Evolutionary conservation across 441 rosid genomes (phyloP).

Genomic region (Croton setiger): DNA sequence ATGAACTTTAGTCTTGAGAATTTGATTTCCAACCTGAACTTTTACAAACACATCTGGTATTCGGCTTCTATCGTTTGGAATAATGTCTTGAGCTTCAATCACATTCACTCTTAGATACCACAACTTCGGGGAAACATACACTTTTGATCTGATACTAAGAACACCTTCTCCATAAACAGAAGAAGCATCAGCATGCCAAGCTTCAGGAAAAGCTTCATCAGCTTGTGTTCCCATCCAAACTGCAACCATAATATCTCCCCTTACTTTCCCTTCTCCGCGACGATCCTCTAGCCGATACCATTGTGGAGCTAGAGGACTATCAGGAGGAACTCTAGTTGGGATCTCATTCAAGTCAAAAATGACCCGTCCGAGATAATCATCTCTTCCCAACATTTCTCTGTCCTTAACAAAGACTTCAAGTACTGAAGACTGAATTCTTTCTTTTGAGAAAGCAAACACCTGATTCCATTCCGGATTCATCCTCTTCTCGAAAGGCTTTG

Average conservation of each 20-base stretch:
- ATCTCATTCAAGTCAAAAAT: slow-evolving; percentile 78
- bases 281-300: slow-evolving; percentile 86
- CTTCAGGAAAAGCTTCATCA: slow-evolving; percentile 81
- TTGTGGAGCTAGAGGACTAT: slow-evolving; percentile 92
- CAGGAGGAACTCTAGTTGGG: slow-evolving; percentile 87
- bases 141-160: slow-evolving; percentile 61
- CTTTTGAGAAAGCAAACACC: slow-evolving; percentile 85
- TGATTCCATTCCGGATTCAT: slow-evolving; percentile 93
- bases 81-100: slow-evolving; percentile 83
- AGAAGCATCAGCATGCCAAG: slow-evolving; percentile 86
- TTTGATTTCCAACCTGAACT: slow-evolving; percentile 75
- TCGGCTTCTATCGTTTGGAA: slow-evolving; percentile 58
- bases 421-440: slow-evolving; percentile 73
- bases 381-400: slow-evolving; percentile 65
- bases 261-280: slow-evolving; percentile 60
- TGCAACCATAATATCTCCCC: slow-evolving; percentile 89
- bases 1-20: slow-evolving; percentile 51
- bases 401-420: slow-evolving; percentile 85
- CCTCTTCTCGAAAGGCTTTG: slow-evolving; percentile 84
- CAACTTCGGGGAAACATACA: slow-evolving; percentile 84
- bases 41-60: slow-evolving; percentile 71
- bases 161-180: slow-evolving; percentile 66
- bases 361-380: slow-evolving; percentile 68
- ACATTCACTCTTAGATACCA: slow-evolving; percentile 84
- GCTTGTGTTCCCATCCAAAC: slow-evolving; percentile 98